Evolutionary conservation across 2,329 filamentous ascomycete genomes (phyloP), one percentile per base, ranked within the genome.

Genomic region (Ustilaginoidea virens): DNA sequence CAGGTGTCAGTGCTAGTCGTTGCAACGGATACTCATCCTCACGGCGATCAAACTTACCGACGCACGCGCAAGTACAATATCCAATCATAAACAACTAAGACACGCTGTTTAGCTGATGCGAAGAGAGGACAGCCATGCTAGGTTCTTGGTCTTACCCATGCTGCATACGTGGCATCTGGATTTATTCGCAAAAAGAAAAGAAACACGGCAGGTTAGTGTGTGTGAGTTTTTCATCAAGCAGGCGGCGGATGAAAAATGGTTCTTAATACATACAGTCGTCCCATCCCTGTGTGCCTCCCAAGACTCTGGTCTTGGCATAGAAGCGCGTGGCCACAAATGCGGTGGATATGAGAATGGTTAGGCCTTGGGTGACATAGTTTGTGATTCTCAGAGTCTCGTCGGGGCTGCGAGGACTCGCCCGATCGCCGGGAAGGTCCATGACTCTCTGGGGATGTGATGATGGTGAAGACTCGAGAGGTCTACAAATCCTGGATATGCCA

Each of bases 181-280:
- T 26, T 21, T 11, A 21, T 11, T 21, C 19, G 14, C 11, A 10
- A 14, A 10, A 13, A 23, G 7, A 17, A 5, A 17, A 17, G n/a
- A n/a, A n/a, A 17, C 15, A 17, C 24, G 18, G 24, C 24, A 20
- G n/a, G 11, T 23, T 23, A 12, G 9, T n/a, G n/a, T n/a, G n/a
- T n/a, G n/a, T n/a, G n/a, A n/a, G n/a, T n/a, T n/a, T n/a, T n/a
- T n/a, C n/a, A n/a, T n/a, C n/a, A n/a, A n/a, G n/a, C n/a, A n/a
- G n/a, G n/a, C n/a, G n/a, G n/a, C n/a, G n/a, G n/a, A n/a, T n/a
- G n/a, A n/a, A n/a, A n/a, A n/a, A n/a, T n/a, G n/a, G n/a, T n/a
- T n/a, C n/a, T n/a, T n/a, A n/a, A 3, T 14, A 35, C 46, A 31
- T 33, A 49, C 46, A 49, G 18, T 50, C 47, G 11, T 50, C 47